phyloP scores from a whole-genome alignment of 148 eudicot species.

The Amaranthus palmeri region DNA sequence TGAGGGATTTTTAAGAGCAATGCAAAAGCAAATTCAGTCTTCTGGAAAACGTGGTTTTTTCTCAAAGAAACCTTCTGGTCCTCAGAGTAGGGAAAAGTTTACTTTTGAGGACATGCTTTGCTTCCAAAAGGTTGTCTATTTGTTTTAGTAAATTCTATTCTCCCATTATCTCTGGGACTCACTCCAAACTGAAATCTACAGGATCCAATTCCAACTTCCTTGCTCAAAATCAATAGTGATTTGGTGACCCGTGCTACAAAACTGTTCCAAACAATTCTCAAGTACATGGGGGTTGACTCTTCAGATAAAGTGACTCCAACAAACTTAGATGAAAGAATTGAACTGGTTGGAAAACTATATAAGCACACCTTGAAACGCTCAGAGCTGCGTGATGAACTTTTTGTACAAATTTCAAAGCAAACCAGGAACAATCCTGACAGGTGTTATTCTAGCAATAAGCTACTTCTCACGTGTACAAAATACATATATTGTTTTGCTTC shows the following conservation, averaged over 20 bases:
- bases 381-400: constrained; percentile 94
- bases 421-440: constrained; percentile 93
- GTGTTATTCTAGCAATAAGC: constrained; percentile 28
- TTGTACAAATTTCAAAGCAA: constrained; percentile 92
- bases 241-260: constrained; percentile 74
- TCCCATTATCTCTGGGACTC: constrained; percentile 12
- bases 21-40: constrained; percentile 94
- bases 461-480: not conserved
- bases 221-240: constrained; percentile 79
- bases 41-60: constrained; percentile 85
- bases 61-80: constrained; percentile 72
- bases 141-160: constrained; percentile 1
- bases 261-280: constrained; percentile 83
- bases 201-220: constrained; percentile 96
- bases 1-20: constrained; percentile 88
- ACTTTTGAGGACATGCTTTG: constrained; percentile 98
- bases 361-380: constrained; percentile 93
- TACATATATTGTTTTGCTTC: not conserved
- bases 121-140: constrained; percentile 72
- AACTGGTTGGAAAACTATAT: constrained; percentile 77
- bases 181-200: constrained; percentile 31
- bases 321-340: constrained; percentile 85
- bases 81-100: constrained; percentile 73
- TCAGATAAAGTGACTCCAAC: constrained; percentile 58
- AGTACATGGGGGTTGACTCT: constrained; percentile 90